A percentile compares a stretch with the other conserved stretches of the same genome.
phyloP scores from a whole-genome alignment of 106 monocot genomes.

The Narthecium ossifragum region DNA sequence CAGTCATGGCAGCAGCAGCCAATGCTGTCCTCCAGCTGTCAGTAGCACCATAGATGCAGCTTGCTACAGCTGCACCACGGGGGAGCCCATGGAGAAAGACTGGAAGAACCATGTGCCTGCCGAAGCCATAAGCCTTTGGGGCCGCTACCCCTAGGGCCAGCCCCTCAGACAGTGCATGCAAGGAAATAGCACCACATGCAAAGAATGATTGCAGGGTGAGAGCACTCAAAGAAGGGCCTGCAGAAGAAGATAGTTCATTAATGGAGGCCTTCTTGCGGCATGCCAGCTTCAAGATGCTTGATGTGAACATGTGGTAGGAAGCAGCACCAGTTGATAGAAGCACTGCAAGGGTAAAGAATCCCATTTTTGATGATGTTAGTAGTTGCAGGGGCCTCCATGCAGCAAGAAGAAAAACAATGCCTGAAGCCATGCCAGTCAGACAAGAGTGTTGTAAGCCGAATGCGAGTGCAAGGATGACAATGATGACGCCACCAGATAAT shows the following conservation, averaged over 20 bases:
- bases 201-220: conserved; percentile 82
- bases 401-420: conserved; percentile 73
- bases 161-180: conserved; percentile 86
- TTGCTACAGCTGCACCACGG: conserved; percentile 91
- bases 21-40: conserved; percentile 84
- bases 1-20: conserved; percentile 70
- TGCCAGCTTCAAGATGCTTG: conserved; percentile 38
- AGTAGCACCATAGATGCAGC: conserved; percentile 87
- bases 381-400: conserved; percentile 87
- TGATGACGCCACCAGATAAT: conserved; percentile 70
- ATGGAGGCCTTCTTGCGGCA: conserved; percentile 50
- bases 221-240: conserved; percentile 48
- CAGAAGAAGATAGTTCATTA: conserved; percentile 31
- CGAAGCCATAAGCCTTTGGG: conserved; percentile 84
- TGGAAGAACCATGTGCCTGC: conserved; percentile 86
- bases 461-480: conserved; percentile 48
- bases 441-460: conserved; percentile 62
- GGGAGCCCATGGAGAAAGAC: conserved; percentile 93
- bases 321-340: conserved; percentile 50
- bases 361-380: conserved; percentile 58
- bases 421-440: conserved; percentile 74
- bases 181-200: conserved; percentile 67
- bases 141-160: conserved; percentile 91
- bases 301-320: conserved; percentile 34
- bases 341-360: conserved; percentile 34